Evolutionary conservation across 2,329 filamentous ascomycete species (phyloP), one percentile per base, ranked within the genome.

Genomic region (Pseudocercospora vitis): DNA sequence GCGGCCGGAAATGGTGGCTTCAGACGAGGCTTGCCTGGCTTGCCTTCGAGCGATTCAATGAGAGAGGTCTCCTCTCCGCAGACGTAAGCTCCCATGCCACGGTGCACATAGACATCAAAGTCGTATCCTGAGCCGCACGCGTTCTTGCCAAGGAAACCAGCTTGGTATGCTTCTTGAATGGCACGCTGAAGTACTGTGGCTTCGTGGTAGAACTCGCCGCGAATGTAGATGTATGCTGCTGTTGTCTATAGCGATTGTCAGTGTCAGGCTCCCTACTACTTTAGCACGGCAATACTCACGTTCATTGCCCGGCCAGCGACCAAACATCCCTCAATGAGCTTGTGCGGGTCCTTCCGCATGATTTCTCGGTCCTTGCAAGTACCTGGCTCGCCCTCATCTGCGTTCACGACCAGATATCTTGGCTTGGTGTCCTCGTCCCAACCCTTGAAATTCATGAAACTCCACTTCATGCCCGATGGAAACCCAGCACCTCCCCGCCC

Each of bases 331-430:
- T 99, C 94, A 70, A 99, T 81, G 62, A 99, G 88, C 82, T 99
- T 99, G 81, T 99, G 94, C 59, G 94, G 94, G 73, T 99, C 94
- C 79, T 99, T 99, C 76, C 94, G 91, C 94, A 99, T 99, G 65
- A 99, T 99, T 76, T 99, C 94, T 71, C 94, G 87, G 75, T 99
- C 94, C 80, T 99, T 99, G 86, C 94, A 99, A 50, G 94, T 99
- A 74, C 94, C 94, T 24, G 94, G 94, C 77, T 99, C 94, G 69
- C 94, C 94, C 79, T 99, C 94, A 73, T 99, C 94, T 64, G 94
- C 94, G 70, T 99, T 99, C 78, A 99, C 90, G 58, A 45, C 92
- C 51, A 99, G 81, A 71, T 99, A 99, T 69, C 94, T 86, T 62
- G 94, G 94, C 77, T 95, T 95, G 67, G 76, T 87, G 73, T 97